Evolutionary conservation across 2,329 filamentous ascomycete genomes (phyloP).

Genomic region (Stenocarpella maydis): DNA sequence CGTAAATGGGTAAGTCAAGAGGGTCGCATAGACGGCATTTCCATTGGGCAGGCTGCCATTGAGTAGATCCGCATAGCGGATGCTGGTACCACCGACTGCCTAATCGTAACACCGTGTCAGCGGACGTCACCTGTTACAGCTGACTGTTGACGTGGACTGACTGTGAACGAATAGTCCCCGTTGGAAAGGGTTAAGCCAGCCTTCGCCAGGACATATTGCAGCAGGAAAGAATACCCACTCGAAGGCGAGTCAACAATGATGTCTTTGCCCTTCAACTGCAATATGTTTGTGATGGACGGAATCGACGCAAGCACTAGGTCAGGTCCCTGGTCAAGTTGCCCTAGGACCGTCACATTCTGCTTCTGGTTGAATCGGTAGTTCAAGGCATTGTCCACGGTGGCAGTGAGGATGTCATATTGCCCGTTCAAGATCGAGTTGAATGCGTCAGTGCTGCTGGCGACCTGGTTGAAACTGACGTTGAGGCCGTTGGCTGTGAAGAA

Average conservation of each 20-base stretch:
- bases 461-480: slow-evolving; percentile 42
- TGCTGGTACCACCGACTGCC: slow-evolving; percentile 41
- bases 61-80: slow-evolving; percentile 41
- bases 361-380: slow-evolving; percentile 43
- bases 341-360: slow-evolving; percentile 41
- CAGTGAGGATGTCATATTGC: slow-evolving; percentile 42
- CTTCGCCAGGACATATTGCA: slow-evolving; percentile 32
- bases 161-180: slow-evolving; percentile 31
- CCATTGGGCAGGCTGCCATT: slow-evolving; percentile 41
- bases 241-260: slow-evolving; percentile 43
- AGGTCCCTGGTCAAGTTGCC: slow-evolving; percentile 44
- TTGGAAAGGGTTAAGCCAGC: slow-evolving; percentile 26
- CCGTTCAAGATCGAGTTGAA: slow-evolving; percentile 39
- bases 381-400: slow-evolving; percentile 43
- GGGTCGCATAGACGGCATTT: slow-evolving; percentile 42
- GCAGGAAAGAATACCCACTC: slow-evolving; percentile 42
- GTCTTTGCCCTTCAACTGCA: slow-evolving; percentile 40
- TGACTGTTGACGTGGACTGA: neutral
- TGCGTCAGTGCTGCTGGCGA: slow-evolving; percentile 42
- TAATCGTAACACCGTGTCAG: slow-evolving; percentile 1
- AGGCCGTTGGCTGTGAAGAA: slow-evolving; percentile 42
- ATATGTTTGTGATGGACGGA: slow-evolving; percentile 40
- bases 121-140: too few species aligned
- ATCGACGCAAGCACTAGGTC: slow-evolving; percentile 43
- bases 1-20: slow-evolving; percentile 44